phyloP scores from a whole-genome alignment of 768 basidiomycete species.

The Termitomyces sp. region DNA sequence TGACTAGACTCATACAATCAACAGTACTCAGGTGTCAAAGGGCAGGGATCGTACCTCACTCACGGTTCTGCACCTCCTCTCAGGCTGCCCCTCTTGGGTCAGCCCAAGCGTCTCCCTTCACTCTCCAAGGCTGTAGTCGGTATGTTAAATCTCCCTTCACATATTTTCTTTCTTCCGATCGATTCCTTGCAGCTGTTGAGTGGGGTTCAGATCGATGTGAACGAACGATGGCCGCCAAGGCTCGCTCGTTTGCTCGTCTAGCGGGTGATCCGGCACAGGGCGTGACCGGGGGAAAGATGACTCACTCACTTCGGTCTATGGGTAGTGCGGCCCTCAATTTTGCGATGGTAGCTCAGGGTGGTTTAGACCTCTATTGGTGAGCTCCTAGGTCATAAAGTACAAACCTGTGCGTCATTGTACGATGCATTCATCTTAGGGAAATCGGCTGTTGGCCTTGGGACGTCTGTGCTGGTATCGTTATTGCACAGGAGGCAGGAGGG shows the following conservation, averaged over 20 bases:
- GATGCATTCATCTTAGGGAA: constrained; percentile 46
- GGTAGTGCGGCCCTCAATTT: constrained; percentile 85
- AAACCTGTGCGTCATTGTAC: neutral
- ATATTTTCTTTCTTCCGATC: neutral
- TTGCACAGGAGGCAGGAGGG: constrained; percentile 86
- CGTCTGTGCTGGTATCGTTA: constrained; percentile 87
- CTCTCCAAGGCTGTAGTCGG: constrained; percentile 72
- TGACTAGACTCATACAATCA: neutral
- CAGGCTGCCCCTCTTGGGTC: constrained; percentile 59
- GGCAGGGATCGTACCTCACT: constrained; percentile 75
- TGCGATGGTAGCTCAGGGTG: constrained; percentile 83
- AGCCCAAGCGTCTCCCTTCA: constrained; percentile 57
- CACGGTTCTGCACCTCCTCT: constrained; percentile 35
- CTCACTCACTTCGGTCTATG: constrained; percentile 75
- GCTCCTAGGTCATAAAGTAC: constrained; percentile 11
- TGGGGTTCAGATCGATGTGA: constrained; percentile 80
- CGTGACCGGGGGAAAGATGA: constrained; percentile 74
- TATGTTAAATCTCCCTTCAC: constrained; percentile 18
- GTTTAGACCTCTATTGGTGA: constrained; percentile 83
- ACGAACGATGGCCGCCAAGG: constrained; percentile 51
- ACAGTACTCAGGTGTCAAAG: constrained; percentile 75
- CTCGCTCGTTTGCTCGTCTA: constrained; percentile 64
- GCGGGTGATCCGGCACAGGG: constrained; percentile 63
- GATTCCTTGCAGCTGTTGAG: constrained; percentile 55
- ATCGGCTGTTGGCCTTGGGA: constrained; percentile 86